A percentile compares a stretch with the other conserved stretches of the same genome.
Evolutionary conservation across 768 basidiomycete genomes (phyloP).

Genomic region (Termitomyces sp.): DNA sequence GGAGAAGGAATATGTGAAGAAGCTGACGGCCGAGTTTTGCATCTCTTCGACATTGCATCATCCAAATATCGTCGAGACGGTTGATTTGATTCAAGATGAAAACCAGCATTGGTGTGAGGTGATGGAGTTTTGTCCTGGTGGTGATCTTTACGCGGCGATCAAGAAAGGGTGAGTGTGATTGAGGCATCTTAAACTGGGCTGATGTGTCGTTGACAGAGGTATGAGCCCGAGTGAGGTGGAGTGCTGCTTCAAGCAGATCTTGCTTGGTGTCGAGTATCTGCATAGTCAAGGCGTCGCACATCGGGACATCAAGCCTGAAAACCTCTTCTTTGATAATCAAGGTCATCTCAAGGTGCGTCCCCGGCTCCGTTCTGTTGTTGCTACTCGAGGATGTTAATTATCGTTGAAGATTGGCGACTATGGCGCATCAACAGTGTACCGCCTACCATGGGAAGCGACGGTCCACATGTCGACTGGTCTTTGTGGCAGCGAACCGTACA

Average conservation of each 20-base stretch:
- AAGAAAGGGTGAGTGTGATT: constrained; percentile 70
- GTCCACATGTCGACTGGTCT: constrained; percentile 96
- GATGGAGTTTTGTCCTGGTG: constrained; percentile 99
- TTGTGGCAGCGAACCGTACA: constrained; percentile 97
- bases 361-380: not conserved
- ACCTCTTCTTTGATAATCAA: constrained; percentile 87
- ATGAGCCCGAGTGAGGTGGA: constrained; percentile 93
- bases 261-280: constrained; percentile 83
- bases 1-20: constrained; percentile 99
- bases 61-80: constrained; percentile 94
- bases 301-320: constrained; percentile 97
- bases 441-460: constrained; percentile 96
- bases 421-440: constrained; percentile 97
- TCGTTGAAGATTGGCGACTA: constrained; percentile 86
- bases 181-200: constrained; percentile 9
- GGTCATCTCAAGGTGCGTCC: constrained; percentile 84
- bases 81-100: constrained; percentile 99
- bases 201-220: constrained; percentile 25
- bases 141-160: constrained; percentile 97
- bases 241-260: constrained; percentile 96
- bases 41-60: constrained; percentile 95
- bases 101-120: constrained; percentile 97
- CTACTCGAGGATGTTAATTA: not conserved
- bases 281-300: constrained; percentile 97
- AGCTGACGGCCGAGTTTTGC: constrained; percentile 98